These are phyloP conservation scores for Paxillus involutus DNA, from an alignment of 768 basidiomycete species.

Conservation along the genomic window DNA sequence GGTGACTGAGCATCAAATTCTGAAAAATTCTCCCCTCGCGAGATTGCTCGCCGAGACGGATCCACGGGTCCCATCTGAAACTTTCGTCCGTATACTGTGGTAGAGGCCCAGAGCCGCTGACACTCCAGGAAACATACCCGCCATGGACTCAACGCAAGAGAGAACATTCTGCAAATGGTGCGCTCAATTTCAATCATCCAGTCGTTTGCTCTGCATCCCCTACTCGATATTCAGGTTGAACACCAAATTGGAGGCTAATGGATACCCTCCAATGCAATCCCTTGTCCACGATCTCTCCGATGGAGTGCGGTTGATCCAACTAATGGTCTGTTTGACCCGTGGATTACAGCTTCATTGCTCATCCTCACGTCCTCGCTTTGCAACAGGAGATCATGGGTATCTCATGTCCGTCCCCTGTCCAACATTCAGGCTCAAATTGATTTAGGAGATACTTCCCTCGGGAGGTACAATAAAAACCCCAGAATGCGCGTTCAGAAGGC, in stretches of 20 bases:
- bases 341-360: conserved; percentile 1
- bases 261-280: conserved; percentile 85
- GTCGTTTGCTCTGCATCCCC: background rate
- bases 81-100: background rate
- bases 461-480: conserved; percentile 90
- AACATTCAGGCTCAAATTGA: conserved; percentile 6
- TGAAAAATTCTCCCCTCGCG: background rate
- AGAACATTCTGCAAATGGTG: conserved; percentile 93
- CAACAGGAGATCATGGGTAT: conserved; percentile 94
- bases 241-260: conserved; percentile 85
- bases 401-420: conserved; percentile 9
- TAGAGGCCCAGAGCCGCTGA: background rate
- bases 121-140: background rate
- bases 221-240: conserved; percentile 71
- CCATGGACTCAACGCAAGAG: conserved; percentile 52
- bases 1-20: background rate
- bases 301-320: conserved; percentile 92
- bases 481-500: conserved; percentile 94
- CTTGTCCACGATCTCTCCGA: conserved; percentile 90
- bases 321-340: conserved; percentile 61
- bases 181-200: conserved; percentile 1
- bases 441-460: conserved; percentile 85
- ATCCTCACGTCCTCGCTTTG: conserved; percentile 1
- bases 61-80: background rate
- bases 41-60: too few species aligned